phyloP scores from a whole-genome alignment of 1,284 basidiomycete species.

The Inonotus obliquus region DNA sequence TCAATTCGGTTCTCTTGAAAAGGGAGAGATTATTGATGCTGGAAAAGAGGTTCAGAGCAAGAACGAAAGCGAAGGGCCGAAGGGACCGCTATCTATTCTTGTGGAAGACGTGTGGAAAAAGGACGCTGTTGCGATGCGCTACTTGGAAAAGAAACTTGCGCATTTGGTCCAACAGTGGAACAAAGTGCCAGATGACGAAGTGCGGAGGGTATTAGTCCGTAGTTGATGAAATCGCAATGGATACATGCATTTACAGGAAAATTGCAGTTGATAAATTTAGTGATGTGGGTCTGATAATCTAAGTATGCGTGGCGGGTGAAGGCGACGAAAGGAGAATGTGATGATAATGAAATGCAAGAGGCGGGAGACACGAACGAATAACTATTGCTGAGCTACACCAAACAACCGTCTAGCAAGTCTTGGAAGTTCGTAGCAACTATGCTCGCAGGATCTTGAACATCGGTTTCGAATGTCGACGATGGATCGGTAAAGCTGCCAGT shows the following conservation, averaged over 20 bases:
- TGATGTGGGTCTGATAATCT: neutral
- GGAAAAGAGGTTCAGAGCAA: neutral
- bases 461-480: neutral
- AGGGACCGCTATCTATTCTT: constrained; percentile 60
- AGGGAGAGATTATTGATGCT: neutral
- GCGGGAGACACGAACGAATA: neutral
- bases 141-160: constrained; percentile 49
- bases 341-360: neutral
- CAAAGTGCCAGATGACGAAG: neutral
- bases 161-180: constrained; percentile 39
- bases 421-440: constrained; percentile 11
- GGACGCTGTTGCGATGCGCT: constrained; percentile 57
- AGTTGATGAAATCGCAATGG: neutral
- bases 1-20: neutral
- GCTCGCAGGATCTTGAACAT: neutral
- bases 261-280: neutral
- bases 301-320: neutral
- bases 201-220: neutral
- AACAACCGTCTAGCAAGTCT: constrained; percentile 15
- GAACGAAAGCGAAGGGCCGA: neutral
- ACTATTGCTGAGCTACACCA: constrained; percentile 5
- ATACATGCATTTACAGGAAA: neutral
- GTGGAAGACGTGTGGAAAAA: constrained; percentile 64
- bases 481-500: neutral
- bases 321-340: neutral